A percentile compares a stretch with the other conserved stretches of the same genome.
Evolutionary conservation across 148 eudicot genomes (phyloP).

Genomic region (Rhododendron ferrugineum): DNA sequence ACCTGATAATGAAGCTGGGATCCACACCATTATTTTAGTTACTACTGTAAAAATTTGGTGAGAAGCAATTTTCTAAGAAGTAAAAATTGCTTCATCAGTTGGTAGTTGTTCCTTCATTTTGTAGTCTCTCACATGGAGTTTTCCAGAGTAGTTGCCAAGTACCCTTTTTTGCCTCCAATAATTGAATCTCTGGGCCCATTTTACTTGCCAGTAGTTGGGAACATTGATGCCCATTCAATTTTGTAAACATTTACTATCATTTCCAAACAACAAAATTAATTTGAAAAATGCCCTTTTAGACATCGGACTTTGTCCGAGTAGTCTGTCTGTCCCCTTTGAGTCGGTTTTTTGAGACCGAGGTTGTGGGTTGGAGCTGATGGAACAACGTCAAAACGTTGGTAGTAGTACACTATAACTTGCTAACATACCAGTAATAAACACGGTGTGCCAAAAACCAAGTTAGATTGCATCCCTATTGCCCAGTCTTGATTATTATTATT

Average conservation of each 20-base stretch:
- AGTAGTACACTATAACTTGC: too few relatives aligned
- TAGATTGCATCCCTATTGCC: background rate
- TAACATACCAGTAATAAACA: background rate
- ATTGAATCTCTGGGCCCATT: background rate
- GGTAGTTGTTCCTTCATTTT: background rate
- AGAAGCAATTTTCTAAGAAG: background rate
- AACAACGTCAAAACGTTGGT: background rate
- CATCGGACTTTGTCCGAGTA: too few relatives aligned
- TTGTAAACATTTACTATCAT: background rate
- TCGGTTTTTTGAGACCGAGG: background rate
- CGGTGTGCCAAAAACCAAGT: background rate
- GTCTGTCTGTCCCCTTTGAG: background rate
- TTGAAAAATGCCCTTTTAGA: too few relatives aligned
- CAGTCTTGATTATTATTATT: background rate
- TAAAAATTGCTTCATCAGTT: background rate
- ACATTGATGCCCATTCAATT: background rate
- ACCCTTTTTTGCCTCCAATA: background rate
- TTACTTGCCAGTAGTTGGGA: constrained; percentile 2
- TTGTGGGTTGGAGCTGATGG: background rate
- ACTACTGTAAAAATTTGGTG: background rate
- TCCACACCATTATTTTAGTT: background rate
- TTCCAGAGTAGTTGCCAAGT: background rate
- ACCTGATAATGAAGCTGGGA: background rate
- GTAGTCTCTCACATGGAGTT: background rate
- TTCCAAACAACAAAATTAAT: background rate